Percentiles rank a stretch among this genome's conserved stretches.
phyloP scores from a whole-genome alignment of 305 asterid species.

The Fraxinus ornus region DNA sequence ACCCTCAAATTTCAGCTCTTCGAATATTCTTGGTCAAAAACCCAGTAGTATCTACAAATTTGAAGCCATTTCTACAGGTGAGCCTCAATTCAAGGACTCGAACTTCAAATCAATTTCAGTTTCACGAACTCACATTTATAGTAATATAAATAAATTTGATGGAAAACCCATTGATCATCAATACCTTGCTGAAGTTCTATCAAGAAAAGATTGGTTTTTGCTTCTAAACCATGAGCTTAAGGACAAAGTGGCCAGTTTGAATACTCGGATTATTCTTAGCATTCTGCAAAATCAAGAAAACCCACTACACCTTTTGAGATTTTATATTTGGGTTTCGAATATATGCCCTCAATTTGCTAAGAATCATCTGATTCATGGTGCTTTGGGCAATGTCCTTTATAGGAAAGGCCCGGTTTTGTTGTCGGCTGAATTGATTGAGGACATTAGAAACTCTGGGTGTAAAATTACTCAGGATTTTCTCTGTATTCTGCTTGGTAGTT shows the following conservation, averaged over 20 bases:
- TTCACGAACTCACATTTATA: conserved; percentile 28
- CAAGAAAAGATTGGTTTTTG: conserved; percentile 79
- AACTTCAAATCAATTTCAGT: conserved; percentile 37
- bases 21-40: conserved; percentile 26
- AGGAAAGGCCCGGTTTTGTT: conserved; percentile 78
- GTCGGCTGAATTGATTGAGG: conserved; percentile 66
- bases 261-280: conserved; percentile 48
- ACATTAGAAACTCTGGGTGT: conserved; percentile 60
- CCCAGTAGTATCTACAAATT: conserved; percentile 9
- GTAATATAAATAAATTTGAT: conserved; percentile 16
- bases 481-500: conserved; percentile 69
- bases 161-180: conserved; percentile 48
- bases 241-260: conserved; percentile 44
- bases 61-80: conserved; percentile 42
- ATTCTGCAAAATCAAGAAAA: conserved; percentile 80
- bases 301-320: conserved; percentile 56
- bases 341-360: conserved; percentile 42
- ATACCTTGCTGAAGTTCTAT: conserved; percentile 53
- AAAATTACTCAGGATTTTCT: conserved; percentile 61
- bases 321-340: conserved; percentile 65
- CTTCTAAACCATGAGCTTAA: conserved; percentile 68
- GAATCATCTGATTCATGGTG: conserved; percentile 50
- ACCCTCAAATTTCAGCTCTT: conserved; percentile 29
- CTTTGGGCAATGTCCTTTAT: conserved; percentile 56
- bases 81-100: conserved; percentile 33